Evolutionary conservation across 2,329 filamentous ascomycete species (phyloP).

Genomic region (Phoma sp.): DNA sequence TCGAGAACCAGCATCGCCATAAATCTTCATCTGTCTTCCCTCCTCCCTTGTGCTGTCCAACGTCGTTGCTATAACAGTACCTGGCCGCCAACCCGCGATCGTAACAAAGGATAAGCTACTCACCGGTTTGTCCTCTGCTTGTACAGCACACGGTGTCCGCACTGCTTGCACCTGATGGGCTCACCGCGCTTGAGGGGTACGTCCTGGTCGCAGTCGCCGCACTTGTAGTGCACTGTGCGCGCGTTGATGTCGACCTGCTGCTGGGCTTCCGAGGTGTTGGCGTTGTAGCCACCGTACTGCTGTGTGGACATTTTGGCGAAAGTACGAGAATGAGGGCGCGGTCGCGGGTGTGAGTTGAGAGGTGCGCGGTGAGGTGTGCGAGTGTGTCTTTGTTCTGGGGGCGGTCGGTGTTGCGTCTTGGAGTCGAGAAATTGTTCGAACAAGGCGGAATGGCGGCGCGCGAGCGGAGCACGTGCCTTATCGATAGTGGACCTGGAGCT

Average conservation of each 20-base stretch:
- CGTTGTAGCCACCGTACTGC: slow-evolving; percentile 17
- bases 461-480: slow-evolving; percentile 10
- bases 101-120: slow-evolving; percentile 44
- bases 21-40: too few relatives aligned
- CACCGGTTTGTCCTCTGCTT: slow-evolving; percentile 98
- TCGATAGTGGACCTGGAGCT: slow-evolving; percentile 5
- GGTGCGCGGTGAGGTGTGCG: not conserved
- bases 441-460: slow-evolving; percentile 7
- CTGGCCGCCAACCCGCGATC: not conserved
- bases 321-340: not conserved
- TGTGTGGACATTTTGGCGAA: slow-evolving; percentile 13
- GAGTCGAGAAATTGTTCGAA: slow-evolving; percentile 12
- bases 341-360: not conserved
- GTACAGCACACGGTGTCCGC: slow-evolving; percentile 93
- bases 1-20: too few relatives aligned
- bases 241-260: slow-evolving; percentile 48
- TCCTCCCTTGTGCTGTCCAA: not conserved
- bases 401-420: not conserved
- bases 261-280: slow-evolving; percentile 25
- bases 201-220: slow-evolving; percentile 83
- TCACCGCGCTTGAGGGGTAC: slow-evolving; percentile 78
- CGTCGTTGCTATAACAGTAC: not conserved
- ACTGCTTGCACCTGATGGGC: slow-evolving; percentile 86
- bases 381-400: not conserved
- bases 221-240: slow-evolving; percentile 60